A percentile compares a stretch with the other conserved stretches of the same genome.
Conservation (phyloP, 129 eudicot genomes). For the Lactuca sativa region DNA sequence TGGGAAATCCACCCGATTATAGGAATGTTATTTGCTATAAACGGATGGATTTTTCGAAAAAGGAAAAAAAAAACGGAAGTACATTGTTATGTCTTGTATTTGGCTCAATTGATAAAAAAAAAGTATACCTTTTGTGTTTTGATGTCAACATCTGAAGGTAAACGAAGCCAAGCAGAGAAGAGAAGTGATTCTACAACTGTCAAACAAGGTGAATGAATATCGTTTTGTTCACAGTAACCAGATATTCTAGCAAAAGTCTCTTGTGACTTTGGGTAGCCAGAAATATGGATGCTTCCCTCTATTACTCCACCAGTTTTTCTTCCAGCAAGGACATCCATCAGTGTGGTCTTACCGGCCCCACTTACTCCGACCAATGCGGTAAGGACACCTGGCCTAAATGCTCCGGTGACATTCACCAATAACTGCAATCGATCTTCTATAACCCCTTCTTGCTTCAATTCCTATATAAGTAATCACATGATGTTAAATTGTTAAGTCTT, state of each 20-base stretch:
- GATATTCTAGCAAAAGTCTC: slow-evolving; percentile 96
- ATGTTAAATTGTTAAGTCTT: neutral
- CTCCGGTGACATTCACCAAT: slow-evolving; percentile 82
- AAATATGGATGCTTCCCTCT: slow-evolving; percentile 78
- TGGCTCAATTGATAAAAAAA: neutral
- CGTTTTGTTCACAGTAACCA: slow-evolving; percentile 99
- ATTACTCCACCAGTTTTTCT: slow-evolving; percentile 95
- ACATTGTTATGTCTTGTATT: no score
- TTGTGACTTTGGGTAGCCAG: slow-evolving; percentile 88
- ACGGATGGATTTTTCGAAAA: no score
- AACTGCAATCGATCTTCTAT: slow-evolving; percentile 73
- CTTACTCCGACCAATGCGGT: slow-evolving; percentile 99
- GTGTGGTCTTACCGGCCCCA: slow-evolving; percentile 99
- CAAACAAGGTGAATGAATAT: slow-evolving; percentile 92
- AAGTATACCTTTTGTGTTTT: slow-evolving; percentile 77
- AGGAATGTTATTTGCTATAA: no score
- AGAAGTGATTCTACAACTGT: slow-evolving; percentile 91
- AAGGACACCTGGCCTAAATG: slow-evolving; percentile 96
- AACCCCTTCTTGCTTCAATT: slow-evolving; percentile 87
- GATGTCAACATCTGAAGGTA: slow-evolving; percentile 75
- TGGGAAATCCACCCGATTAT: no score
- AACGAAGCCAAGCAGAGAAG: slow-evolving; percentile 95
- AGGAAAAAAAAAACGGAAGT: neutral
- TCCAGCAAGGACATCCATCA: slow-evolving; percentile 97
- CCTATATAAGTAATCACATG: slow-evolving; percentile 45